Evolutionary conservation across 2,329 filamentous ascomycete genomes (phyloP).

Genomic region (Calonectria fujianensis): DNA sequence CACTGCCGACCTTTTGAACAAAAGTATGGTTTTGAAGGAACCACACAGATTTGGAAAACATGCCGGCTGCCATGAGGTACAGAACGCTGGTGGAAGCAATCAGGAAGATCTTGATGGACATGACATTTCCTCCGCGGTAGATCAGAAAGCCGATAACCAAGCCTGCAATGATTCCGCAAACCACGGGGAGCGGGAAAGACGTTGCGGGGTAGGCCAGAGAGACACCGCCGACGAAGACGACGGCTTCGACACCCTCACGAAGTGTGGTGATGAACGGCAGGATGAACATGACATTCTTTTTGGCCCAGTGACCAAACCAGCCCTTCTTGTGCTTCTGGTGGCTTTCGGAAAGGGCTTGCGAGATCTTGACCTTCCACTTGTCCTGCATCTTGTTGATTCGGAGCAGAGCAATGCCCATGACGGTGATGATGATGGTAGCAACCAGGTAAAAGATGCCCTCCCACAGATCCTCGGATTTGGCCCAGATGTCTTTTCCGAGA

Average conservation of each 20-base stretch:
- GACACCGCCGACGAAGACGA: conserved; percentile 87
- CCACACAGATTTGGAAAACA: conserved; percentile 86
- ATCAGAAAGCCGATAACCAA: conserved; percentile 79
- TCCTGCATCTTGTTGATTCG: conserved; percentile 84
- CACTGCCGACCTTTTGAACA: conserved; percentile 71
- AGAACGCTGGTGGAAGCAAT: conserved; percentile 86
- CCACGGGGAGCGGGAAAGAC: conserved; percentile 81
- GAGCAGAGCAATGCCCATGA: conserved; percentile 84
- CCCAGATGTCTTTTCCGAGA: conserved; percentile 77
- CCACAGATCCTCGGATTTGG: conserved; percentile 80
- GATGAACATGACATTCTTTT: conserved; percentile 86
- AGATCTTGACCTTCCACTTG: conserved; percentile 86
- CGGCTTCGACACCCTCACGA: conserved; percentile 84
- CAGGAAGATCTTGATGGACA: conserved; percentile 79
- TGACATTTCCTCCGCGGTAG: conserved; percentile 68
- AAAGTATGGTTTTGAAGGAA: conserved; percentile 79
- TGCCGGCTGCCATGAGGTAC: conserved; percentile 87
- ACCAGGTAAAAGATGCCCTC: conserved; percentile 82
- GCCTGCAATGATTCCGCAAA: conserved; percentile 80
- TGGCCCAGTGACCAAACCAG: conserved; percentile 70
- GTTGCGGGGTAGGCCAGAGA: conserved; percentile 80
- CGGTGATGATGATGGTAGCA: conserved; percentile 81
- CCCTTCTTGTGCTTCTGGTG: conserved; percentile 63
- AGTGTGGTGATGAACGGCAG: conserved; percentile 87
- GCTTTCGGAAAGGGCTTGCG: conserved; percentile 75